Evolutionary conservation across 2,329 filamentous ascomycete genomes (phyloP).

Genomic region (Fusarium ramigenum): DNA sequence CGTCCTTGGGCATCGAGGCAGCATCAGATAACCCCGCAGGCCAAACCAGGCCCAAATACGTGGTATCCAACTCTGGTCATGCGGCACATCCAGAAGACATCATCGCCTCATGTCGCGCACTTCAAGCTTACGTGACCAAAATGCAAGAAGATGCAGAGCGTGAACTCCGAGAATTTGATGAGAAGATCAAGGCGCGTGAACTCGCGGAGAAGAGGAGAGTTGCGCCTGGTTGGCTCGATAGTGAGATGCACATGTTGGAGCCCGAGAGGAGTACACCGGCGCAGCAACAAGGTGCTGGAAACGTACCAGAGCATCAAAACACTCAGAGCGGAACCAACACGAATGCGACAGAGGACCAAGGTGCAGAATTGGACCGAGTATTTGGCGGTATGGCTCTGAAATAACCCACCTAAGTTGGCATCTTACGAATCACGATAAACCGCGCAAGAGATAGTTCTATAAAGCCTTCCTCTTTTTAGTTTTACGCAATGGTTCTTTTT

Average conservation of each 20-base stretch:
- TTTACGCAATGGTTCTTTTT: neutral
- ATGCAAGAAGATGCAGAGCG: constrained; percentile 73
- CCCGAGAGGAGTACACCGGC: constrained; percentile 63
- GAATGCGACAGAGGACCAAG: constrained; percentile 56
- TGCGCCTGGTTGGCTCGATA: constrained; percentile 84
- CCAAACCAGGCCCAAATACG: constrained; percentile 71
- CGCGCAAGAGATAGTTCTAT: constrained; percentile 1
- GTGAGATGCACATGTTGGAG: constrained; percentile 73
- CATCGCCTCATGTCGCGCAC: constrained; percentile 78
- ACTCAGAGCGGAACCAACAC: constrained; percentile 28
- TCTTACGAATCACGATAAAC: constrained; percentile 25
- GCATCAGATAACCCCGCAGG: constrained; percentile 48
- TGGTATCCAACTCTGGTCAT: constrained; percentile 80
- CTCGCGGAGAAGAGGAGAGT: constrained; percentile 82
- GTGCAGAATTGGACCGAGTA: constrained; percentile 65
- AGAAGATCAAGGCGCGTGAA: constrained; percentile 70
- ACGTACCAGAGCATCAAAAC: constrained; percentile 17
- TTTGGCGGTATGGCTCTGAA: constrained; percentile 61
- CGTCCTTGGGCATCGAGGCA: constrained; percentile 48
- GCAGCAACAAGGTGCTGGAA: constrained; percentile 42
- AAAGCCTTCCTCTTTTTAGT: neutral
- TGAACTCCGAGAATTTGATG: constrained; percentile 76
- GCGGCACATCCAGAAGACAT: constrained; percentile 90
- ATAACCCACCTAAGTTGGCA: constrained; percentile 15
- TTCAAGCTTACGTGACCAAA: constrained; percentile 78